These are phyloP conservation scores for Pichia californica DNA, from an alignment of 805 yeast genomes.

Conservation along the genomic window DNA sequence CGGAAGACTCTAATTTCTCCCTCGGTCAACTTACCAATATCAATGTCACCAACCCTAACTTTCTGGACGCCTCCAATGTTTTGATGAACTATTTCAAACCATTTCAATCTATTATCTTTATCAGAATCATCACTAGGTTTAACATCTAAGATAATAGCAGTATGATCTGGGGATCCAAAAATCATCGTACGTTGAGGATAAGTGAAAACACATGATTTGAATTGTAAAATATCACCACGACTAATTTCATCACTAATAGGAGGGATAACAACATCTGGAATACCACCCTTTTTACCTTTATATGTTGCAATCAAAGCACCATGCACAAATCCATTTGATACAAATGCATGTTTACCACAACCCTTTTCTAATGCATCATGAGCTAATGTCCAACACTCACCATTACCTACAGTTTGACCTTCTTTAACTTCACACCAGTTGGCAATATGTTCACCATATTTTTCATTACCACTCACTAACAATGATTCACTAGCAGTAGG, in stretches of 20 bases:
- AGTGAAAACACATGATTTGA: conserved; percentile 34
- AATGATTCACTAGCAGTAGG: conserved; percentile 34
- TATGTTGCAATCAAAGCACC: conserved; percentile 32
- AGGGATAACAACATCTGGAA: conserved; percentile 17
- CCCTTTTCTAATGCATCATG: conserved; percentile 46
- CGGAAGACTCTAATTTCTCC: conserved; percentile 43
- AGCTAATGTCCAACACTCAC: conserved; percentile 60
- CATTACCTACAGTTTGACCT: conserved; percentile 45
- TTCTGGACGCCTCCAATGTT: conserved; percentile 38
- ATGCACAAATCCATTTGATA: conserved; percentile 40
- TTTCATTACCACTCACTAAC: conserved; percentile 30
- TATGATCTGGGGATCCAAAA: conserved; percentile 51
- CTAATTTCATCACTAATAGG: conserved; percentile 35
- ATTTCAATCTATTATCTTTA: conserved; percentile 19
- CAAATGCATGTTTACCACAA: conserved; percentile 53
- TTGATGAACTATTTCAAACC: conserved; percentile 40
- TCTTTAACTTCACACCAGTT: conserved; percentile 45
- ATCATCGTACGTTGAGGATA: conserved; percentile 30
- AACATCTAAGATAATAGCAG: conserved; percentile 34
- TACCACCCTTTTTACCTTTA: conserved; percentile 13
- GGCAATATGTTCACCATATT: conserved; percentile 48
- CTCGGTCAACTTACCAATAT: conserved; percentile 31
- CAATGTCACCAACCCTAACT: conserved; percentile 36
- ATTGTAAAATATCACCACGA: conserved; percentile 54
- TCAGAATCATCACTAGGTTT: conserved; percentile 21